Evolutionary conservation across 768 basidiomycete genomes (phyloP).

Genomic region (Collybiopsis luxurians): DNA sequence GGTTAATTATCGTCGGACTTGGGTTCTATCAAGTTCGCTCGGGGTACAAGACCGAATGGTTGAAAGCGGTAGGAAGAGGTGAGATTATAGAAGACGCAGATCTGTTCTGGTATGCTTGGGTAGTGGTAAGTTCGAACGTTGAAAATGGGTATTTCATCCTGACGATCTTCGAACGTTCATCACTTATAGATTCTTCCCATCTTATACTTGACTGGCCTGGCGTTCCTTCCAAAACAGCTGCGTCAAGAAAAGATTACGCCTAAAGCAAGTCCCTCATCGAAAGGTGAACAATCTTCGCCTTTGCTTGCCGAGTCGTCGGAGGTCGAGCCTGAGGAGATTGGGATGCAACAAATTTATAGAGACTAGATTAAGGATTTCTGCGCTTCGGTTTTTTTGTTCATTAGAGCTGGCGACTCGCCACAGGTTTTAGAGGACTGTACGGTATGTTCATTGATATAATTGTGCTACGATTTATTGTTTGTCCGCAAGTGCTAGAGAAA

Average conservation of each 20-base stretch:
- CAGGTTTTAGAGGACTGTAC: too few relatives aligned
- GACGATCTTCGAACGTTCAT: too few relatives aligned
- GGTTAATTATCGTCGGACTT: conserved; percentile 46
- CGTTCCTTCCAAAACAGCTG: conserved; percentile 45
- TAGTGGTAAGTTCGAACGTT: conserved; percentile 37
- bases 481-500: too few relatives aligned
- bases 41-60: conserved; percentile 52
- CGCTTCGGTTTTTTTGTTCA: not conserved
- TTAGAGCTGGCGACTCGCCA: too few relatives aligned
- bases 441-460: too few relatives aligned
- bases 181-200: conserved; percentile 38
- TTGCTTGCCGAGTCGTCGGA: not conserved
- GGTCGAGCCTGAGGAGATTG: not conserved
- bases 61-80: conserved; percentile 38
- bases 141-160: too few relatives aligned
- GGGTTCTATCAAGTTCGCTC: conserved; percentile 48
- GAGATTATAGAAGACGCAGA: conserved; percentile 32
- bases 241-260: conserved; percentile 33
- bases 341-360: not conserved
- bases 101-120: conserved; percentile 47
- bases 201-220: conserved; percentile 39
- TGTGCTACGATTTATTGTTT: too few relatives aligned
- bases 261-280: too few relatives aligned
- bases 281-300: not conserved
- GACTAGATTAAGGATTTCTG: not conserved